Evolutionary conservation across 495 filamentous ascomycete genomes (phyloP).

Genomic region (Opeltia flavorubescens): DNA sequence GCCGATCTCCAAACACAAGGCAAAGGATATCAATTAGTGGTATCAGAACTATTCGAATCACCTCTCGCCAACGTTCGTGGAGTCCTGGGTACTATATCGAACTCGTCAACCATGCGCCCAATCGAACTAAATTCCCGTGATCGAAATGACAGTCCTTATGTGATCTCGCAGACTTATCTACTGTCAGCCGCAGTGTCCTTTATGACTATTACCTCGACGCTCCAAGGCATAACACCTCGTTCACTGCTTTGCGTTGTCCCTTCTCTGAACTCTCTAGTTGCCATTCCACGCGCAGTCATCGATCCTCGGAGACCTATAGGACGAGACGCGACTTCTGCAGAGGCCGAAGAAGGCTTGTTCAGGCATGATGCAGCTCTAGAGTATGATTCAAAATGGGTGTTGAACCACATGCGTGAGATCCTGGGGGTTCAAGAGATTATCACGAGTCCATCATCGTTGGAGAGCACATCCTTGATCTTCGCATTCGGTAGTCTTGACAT

Average conservation of each 20-base stretch:
- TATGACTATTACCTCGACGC: slow-evolving; percentile 73
- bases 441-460: slow-evolving; percentile 62
- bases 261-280: slow-evolving; percentile 53
- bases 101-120: slow-evolving; percentile 59
- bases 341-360: slow-evolving; percentile 72
- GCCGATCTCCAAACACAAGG: slow-evolving; percentile 32
- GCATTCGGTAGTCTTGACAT: slow-evolving; percentile 73
- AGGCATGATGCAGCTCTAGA: slow-evolving; percentile 63
- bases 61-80: slow-evolving; percentile 73
- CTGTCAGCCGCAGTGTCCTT: slow-evolving; percentile 62
- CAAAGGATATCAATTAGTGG: slow-evolving; percentile 75
- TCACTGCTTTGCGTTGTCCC: slow-evolving; percentile 68
- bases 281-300: slow-evolving; percentile 61
- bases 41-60: slow-evolving; percentile 86
- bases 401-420: slow-evolving; percentile 75
- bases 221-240: slow-evolving; percentile 81
- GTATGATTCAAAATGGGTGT: slow-evolving; percentile 66
- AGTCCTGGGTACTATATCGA: slow-evolving; percentile 44
- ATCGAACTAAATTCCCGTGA: slow-evolving; percentile 27
- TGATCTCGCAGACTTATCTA: slow-evolving; percentile 64
- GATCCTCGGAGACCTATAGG: slow-evolving; percentile 82
- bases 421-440: slow-evolving; percentile 59
- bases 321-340: slow-evolving; percentile 64
- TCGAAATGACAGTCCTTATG: slow-evolving; percentile 41
- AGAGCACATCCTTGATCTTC: slow-evolving; percentile 85